These are phyloP conservation scores for Choiromyces venosus DNA, from an alignment of 495 filamentous ascomycete species.

Conservation along the genomic window DNA sequence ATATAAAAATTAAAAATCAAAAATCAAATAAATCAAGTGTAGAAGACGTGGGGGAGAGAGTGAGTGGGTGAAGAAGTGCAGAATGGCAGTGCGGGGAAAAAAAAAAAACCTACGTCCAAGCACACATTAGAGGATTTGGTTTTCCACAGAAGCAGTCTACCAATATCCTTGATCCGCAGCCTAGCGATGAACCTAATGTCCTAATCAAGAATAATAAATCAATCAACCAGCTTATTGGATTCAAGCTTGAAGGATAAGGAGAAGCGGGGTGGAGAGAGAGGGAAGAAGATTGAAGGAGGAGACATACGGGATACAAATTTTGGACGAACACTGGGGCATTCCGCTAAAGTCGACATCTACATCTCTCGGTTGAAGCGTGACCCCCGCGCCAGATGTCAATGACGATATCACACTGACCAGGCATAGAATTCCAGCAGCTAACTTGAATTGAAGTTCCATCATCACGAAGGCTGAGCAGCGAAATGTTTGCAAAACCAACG, in stretches of 20 bases:
- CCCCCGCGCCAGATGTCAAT: not conserved
- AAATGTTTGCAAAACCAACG: not conserved
- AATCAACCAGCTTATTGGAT: not conserved
- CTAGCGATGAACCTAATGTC: not conserved
- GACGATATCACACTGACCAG: not conserved
- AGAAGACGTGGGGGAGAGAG: not conserved
- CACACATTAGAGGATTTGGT: conserved; percentile 5
- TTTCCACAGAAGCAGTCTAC: conserved; percentile 3
- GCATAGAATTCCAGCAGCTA: not conserved
- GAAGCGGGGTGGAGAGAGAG: too few relatives aligned
- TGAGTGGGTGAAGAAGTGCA: too few relatives aligned
- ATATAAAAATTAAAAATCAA: not conserved
- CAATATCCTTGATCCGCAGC: not conserved
- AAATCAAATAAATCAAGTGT: not conserved
- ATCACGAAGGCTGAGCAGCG: not conserved
- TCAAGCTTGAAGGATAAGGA: not conserved
- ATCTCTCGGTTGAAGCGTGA: not conserved
- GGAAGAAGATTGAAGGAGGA: too few relatives aligned
- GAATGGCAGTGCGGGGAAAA: not conserved
- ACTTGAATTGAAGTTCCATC: not conserved
- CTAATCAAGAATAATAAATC: too few relatives aligned
- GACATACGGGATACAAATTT: not conserved
- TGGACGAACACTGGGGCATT: not conserved
- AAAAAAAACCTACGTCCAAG: conserved; percentile 3
- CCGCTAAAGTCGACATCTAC: not conserved